These are phyloP conservation scores for Calonectria pauciramosa DNA, from an alignment of 2,329 filamentous ascomycete genomes.

Conservation along the genomic window DNA sequence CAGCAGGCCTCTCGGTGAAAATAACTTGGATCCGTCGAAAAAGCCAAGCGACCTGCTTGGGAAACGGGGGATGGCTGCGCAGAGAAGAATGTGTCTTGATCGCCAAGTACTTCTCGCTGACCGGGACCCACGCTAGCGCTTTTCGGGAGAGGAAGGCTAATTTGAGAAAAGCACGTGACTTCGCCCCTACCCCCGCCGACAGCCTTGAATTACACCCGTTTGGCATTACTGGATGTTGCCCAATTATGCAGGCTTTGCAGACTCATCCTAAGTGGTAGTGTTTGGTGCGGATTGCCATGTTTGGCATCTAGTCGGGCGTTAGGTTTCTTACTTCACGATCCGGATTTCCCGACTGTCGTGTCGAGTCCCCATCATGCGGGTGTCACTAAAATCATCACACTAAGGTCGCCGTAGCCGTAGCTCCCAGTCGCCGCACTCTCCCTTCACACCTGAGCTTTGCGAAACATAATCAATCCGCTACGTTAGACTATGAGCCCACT, in stretches of 20 bases:
- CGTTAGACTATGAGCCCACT: too few relatives aligned
- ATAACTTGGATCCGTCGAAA: slow-evolving; percentile 38
- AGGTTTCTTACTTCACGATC: neutral
- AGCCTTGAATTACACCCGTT: neutral
- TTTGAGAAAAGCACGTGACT: slow-evolving; percentile 50
- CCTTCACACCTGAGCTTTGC: neutral
- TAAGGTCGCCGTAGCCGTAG: neutral
- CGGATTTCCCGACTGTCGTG: neutral
- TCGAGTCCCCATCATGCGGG: neutral
- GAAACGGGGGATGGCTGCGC: slow-evolving; percentile 48
- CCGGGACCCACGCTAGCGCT: slow-evolving; percentile 46
- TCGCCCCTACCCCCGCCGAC: slow-evolving; percentile 19
- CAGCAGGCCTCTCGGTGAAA: slow-evolving; percentile 36
- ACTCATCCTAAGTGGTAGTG: neutral
- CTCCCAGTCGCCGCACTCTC: neutral
- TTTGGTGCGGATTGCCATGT: neutral
- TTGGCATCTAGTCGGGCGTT: neutral
- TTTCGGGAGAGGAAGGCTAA: slow-evolving; percentile 47
- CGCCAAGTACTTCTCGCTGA: slow-evolving; percentile 48
- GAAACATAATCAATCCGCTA: too few relatives aligned
- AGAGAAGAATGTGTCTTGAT: slow-evolving; percentile 57
- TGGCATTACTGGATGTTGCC: neutral
- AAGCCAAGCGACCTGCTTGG: slow-evolving; percentile 36
- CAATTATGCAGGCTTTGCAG: neutral
- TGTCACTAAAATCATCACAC: slow-evolving; percentile 12